Base-by-base conservation (phyloP, 2,329 filamentous ascomycete species). In the Orbilia blumenaviensis region DNA sequence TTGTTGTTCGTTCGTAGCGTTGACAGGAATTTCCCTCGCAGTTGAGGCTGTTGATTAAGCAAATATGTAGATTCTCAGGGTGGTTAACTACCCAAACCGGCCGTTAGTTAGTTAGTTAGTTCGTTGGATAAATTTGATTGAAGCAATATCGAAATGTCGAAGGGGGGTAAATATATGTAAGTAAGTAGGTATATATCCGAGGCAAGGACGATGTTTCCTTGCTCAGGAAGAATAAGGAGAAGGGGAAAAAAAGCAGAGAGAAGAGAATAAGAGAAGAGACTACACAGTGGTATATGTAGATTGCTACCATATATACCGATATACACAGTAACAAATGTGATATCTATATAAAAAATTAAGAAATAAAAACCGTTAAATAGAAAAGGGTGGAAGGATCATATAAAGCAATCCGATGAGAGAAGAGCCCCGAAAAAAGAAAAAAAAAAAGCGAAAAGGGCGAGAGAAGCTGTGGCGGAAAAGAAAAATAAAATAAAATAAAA, bases 11-110 rank as follows among this genome's bases (percentile, higher is more conserved):
- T n/a, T n/a, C n/a, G n/a, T 16, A 6, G 14, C 2, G 27, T 14
- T 9, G 21, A 16, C 25, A 14, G 12, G 23, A 50, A 50, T n/a
- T 50, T 50, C 23, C 46, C 46, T 27, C 42, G n/a, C 42, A 18
- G 42, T 12, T 50, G 27, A 52, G 25, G 18, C n/a, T n/a, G 25
- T 52, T 52, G 18, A n/a, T n/a, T n/a, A n/a, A n/a, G n/a, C n/a
- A n/a, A n/a, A n/a, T n/a, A n/a, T n/a, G n/a, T n/a, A n/a, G n/a
- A n/a, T n/a, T n/a, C n/a, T n/a, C n/a, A n/a, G n/a, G n/a, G n/a
- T n/a, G n/a, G n/a, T n/a, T n/a, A n/a, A n/a, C 48, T 52, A 52
- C 29, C 27, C 48, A 52, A 52, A 27, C 48, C n/a, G n/a, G n/a
- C 18, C 1, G 21, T 34, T n/a, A 34, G 48, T 52, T 52, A 32